Evolutionary conservation across 768 basidiomycete genomes (phyloP).

Genomic region (Phaeotremella skinneri): DNA sequence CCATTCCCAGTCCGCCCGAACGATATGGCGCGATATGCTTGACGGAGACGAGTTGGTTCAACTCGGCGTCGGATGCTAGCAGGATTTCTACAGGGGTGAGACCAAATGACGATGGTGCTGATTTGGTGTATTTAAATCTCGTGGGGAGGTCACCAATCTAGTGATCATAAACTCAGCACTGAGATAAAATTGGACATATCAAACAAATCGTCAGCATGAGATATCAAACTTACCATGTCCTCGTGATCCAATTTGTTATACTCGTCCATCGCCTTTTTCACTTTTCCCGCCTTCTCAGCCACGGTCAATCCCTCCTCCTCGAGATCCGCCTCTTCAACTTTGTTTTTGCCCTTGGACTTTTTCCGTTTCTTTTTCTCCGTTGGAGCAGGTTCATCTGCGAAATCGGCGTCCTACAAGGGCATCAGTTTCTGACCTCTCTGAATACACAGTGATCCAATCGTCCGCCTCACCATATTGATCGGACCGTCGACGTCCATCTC

Average conservation of each 20-base stretch:
- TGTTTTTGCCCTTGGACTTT: constrained; percentile 38
- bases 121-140: constrained; percentile 83
- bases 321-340: constrained; percentile 17
- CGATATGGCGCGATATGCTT: constrained; percentile 92
- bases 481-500: constrained; percentile 57
- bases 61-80: constrained; percentile 83
- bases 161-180: constrained; percentile 8
- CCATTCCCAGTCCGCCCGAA: constrained; percentile 53
- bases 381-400: constrained; percentile 28
- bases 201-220: not conserved
- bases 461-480: constrained; percentile 46
- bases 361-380: constrained; percentile 40
- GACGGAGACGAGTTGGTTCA: constrained; percentile 85
- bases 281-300: constrained; percentile 76
- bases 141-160: constrained; percentile 88
- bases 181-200: not conserved
- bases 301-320: constrained; percentile 58
- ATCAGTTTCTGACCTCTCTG: not conserved
- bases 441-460: not conserved
- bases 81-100: constrained; percentile 83
- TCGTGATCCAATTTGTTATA: constrained; percentile 90
- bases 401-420: constrained; percentile 46
- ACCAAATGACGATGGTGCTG: constrained; percentile 61
- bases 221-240: constrained; percentile 67
- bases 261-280: constrained; percentile 88